Percentiles rank a stretch among this genome's conserved stretches.
phyloP scores from a whole-genome alignment of 495 filamentous ascomycete genomes.

The Xylaria bambusicola region DNA sequence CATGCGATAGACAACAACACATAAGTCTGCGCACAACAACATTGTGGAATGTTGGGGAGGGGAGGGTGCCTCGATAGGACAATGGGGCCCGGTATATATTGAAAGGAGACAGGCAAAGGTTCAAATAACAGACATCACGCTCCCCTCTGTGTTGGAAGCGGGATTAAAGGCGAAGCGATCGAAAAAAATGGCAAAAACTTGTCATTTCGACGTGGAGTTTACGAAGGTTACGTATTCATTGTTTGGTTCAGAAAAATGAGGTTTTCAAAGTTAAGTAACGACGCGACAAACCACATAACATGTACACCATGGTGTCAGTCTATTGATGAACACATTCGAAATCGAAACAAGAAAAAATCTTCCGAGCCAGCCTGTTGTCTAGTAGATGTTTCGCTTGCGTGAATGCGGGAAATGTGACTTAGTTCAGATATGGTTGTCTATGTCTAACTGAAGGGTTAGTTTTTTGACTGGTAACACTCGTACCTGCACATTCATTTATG shows the following conservation, averaged over 20 bases:
- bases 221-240: slow-evolving; percentile 38
- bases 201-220: slow-evolving; percentile 26
- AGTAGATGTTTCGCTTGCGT: too few species aligned
- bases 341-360: slow-evolving; percentile 16
- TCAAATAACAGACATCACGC: slow-evolving; percentile 1
- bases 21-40: slow-evolving; percentile 22
- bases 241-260: slow-evolving; percentile 27
- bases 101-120: slow-evolving; percentile 4
- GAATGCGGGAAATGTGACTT: too few species aligned
- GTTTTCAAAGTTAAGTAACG: too few species aligned
- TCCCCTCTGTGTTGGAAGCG: not conserved
- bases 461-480: too few species aligned
- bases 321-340: slow-evolving; percentile 34
- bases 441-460: too few species aligned
- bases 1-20: slow-evolving; percentile 11
- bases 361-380: too few species aligned
- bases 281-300: not conserved
- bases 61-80: slow-evolving; percentile 10
- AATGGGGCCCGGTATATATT: slow-evolving; percentile 18
- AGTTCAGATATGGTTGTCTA: too few species aligned
- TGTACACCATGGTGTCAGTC: slow-evolving; percentile 24
- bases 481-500: too few species aligned
- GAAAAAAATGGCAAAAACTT: not conserved
- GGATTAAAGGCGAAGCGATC: slow-evolving; percentile 9
- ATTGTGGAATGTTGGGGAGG: slow-evolving; percentile 15